phyloP scores from a whole-genome alignment of 345 rosid species.

The Eutrema heterophyllum region DNA sequence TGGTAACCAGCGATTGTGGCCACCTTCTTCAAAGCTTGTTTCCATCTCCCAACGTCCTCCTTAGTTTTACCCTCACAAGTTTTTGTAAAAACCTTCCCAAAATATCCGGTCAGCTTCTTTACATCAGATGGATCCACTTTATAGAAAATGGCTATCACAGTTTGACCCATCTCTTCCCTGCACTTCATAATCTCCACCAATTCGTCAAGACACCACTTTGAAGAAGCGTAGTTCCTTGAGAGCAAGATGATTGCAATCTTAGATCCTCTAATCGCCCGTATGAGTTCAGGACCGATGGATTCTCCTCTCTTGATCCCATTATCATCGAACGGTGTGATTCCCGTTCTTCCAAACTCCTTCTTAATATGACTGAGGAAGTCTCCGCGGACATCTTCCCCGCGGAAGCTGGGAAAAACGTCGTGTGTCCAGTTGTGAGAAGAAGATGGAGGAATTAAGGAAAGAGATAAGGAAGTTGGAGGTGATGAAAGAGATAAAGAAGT shows the following conservation, averaged over 20 bases:
- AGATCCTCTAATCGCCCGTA: not conserved
- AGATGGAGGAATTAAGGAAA: not conserved
- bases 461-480: not conserved
- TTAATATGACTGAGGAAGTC: not conserved
- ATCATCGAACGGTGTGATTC: conserved; percentile 1
- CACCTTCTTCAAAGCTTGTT: not conserved
- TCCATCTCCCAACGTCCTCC: not conserved
- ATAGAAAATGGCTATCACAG: not conserved
- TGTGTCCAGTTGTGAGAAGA: not conserved
- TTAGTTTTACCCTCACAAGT: not conserved
- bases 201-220: not conserved
- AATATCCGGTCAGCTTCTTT: not conserved
- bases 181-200: not conserved
- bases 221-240: not conserved
- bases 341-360: not conserved
- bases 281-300: conserved; percentile 11
- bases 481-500: not conserved
- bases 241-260: not conserved
- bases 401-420: not conserved
- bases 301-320: conserved; percentile 14
- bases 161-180: not conserved
- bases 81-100: not conserved
- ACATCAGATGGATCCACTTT: not conserved
- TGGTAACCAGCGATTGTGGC: not conserved
- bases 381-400: not conserved